Base-by-base conservation (phyloP, 176 grass and related monocot genomes). In the Eremochloa ophiuroides region DNA sequence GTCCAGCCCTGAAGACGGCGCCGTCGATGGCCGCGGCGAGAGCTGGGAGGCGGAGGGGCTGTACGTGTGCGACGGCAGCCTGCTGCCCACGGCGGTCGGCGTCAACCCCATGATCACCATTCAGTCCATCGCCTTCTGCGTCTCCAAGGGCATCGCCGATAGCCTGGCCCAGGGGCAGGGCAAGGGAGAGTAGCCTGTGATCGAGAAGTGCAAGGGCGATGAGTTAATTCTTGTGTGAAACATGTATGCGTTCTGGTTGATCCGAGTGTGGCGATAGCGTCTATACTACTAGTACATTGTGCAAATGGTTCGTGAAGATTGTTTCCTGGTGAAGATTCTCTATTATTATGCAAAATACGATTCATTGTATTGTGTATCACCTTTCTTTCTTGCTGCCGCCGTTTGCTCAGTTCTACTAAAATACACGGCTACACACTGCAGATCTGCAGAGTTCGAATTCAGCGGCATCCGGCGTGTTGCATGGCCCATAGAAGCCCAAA, bases 101-200 rank as follows among this genome's bases (percentile, higher is more conserved):
- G 77, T 97, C 20, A 97, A 97, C 83, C 94, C 94, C 12, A 94
- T 97, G 94, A 73, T 97, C 91, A 97, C 94, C 7, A 90, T 94
- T 20, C 85, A 97, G 60, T 90, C 91, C 38, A 74, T 76, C 56
- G 94, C 91, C 1, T 87, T 76, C 80, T 97, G 89, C 81, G 69
- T 91, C 48, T 78, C 90, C 60, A 87, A 87, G 26, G 81, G 86
- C 51, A 91, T 97, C 74, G 91, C 76, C 2, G 78, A 80, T 18
- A 73, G 38, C 22, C n/a, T 93, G 69, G 40, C 41, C 50, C 61
- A 48, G 18, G 73, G 59, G 62, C 61, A 48, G 18, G 73, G 59
- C 66, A 69, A 27, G 16, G 41, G 16, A 6, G 50, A 40, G 17
- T 71, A 80, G 62, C 61, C 22, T 22, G 2, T 62, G 12, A 29